Evolutionary conservation across 257 asterid genomes (phyloP).

Genomic region (Leonotis leonurus): DNA sequence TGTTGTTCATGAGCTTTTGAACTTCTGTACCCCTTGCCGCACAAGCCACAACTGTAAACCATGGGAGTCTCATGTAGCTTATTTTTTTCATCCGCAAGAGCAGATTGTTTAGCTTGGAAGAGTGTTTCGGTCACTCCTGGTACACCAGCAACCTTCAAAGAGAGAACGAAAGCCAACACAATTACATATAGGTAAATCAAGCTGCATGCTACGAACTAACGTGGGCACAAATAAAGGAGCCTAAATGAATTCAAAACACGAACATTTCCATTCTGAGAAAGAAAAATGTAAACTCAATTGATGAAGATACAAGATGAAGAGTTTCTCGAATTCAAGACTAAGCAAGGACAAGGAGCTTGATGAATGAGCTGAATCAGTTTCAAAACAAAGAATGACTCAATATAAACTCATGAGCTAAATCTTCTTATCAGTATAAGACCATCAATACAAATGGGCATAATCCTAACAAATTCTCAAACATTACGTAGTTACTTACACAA

Average conservation of each 20-base stretch:
- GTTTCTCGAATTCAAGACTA: background rate
- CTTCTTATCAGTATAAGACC: background rate
- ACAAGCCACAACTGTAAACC: slow-evolving; percentile 74
- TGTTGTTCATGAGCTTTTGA: slow-evolving; percentile 85
- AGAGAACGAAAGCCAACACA: background rate
- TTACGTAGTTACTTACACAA: background rate
- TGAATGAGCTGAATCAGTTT: slow-evolving; percentile 4
- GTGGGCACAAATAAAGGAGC: background rate
- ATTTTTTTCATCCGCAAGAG: slow-evolving; percentile 58
- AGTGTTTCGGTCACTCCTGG: slow-evolving; percentile 92
- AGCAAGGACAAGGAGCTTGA: background rate
- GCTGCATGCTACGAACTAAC: background rate
- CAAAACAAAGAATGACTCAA: background rate
- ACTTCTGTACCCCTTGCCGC: slow-evolving; percentile 85
- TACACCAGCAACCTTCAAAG: slow-evolving; percentile 83
- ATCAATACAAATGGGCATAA: background rate
- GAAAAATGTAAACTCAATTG: background rate
- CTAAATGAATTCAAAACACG: background rate
- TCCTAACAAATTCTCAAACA: background rate
- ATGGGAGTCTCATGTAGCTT: slow-evolving; percentile 59
- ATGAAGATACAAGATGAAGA: background rate
- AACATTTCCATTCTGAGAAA: background rate
- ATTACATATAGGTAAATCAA: background rate
- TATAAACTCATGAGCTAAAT: too few relatives aligned
- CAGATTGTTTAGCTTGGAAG: slow-evolving; percentile 73